Evolutionary conservation across 768 basidiomycete species (phyloP).

Genomic region (Trametes sanguinea): DNA sequence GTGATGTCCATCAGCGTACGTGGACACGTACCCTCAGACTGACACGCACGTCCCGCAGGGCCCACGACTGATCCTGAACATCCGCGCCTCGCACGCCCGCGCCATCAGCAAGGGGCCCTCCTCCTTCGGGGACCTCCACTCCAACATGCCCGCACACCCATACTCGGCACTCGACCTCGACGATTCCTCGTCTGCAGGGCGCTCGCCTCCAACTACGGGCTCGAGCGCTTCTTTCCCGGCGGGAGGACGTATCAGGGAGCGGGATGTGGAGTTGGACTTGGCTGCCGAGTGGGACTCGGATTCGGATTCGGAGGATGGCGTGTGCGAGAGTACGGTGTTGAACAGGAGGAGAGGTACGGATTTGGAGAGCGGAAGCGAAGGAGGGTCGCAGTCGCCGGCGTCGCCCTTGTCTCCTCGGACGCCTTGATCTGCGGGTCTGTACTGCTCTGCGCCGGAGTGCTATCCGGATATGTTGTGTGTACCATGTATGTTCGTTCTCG

Average conservation of each 20-base stretch:
- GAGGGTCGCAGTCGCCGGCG: slow-evolving; percentile 4
- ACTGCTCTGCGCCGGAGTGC: too few species aligned
- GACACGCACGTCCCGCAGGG: slow-evolving; percentile 1
- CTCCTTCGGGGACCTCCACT: slow-evolving; percentile 9
- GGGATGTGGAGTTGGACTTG: not conserved
- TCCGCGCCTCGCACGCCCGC: slow-evolving; percentile 8
- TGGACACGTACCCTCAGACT: not conserved
- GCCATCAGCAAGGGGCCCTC: slow-evolving; percentile 1
- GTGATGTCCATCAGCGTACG: not conserved
- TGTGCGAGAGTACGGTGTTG: not conserved
- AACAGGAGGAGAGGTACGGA: not conserved
- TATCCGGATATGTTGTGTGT: too few species aligned
- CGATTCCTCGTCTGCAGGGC: not conserved
- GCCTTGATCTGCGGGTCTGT: not conserved
- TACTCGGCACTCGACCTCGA: slow-evolving; percentile 18
- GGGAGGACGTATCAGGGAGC: not conserved
- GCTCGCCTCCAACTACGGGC: not conserved
- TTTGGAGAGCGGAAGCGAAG: not conserved
- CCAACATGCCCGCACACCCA: slow-evolving; percentile 2
- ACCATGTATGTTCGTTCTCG: too few species aligned
- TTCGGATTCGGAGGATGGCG: not conserved
- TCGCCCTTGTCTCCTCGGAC: slow-evolving; percentile 6
- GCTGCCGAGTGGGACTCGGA: not conserved
- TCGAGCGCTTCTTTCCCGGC: not conserved
- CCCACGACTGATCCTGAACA: slow-evolving; percentile 18